Base-by-base conservation (phyloP, 352 stramenopile species). In the Phytophthora quininea region DNA sequence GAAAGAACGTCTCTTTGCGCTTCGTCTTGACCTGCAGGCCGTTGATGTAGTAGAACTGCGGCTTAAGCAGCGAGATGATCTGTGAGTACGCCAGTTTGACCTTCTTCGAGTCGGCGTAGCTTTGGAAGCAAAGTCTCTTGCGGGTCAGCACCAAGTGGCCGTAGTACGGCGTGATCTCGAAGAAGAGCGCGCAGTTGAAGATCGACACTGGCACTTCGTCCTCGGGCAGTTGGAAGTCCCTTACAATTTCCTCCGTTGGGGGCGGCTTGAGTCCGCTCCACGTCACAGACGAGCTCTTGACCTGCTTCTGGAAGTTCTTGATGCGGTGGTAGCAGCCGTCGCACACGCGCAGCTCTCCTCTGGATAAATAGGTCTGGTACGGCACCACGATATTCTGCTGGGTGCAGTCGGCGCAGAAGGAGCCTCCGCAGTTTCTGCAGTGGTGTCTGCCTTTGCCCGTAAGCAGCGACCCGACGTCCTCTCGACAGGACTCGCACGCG, bases 11-110 rank as follows among this genome's bases (percentile, higher is more conserved):
- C 33, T 87, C 74, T 46, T 85, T 83, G 35, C 68, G 58, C 38
- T 84, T 83, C 4, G 79, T 89, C 60, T 90, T 91, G 59, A 94
- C 70, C 48, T 94, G 84, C 29, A 94, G 60, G 0, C 83, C 86
- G 53, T 91, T 94, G 63, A 94, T 92, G 64, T 92, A 94, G 68
- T 94, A 92, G 48, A 94, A 92, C 68, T 90, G 79, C 9, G 86
- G 86, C 64, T 94, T 92, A 47, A 92, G 54, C n/a, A 94, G 70
- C 54, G 80, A 85, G 27, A 82, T 55, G 19, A 94, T 74, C 46
- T 86, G 72, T 0, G 74, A 74, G 45, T 88, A 94, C 59, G 80
- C 55, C 12, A 94, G 71, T 60, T 87, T 89, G 58, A 84, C 66
- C n/a, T 65, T 76, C 38, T 81, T 79, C 1, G 70, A 64, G 40